Conservation (phyloP, 73 alveolate genomes). For the Paramecium tetraurelia region DNA sequence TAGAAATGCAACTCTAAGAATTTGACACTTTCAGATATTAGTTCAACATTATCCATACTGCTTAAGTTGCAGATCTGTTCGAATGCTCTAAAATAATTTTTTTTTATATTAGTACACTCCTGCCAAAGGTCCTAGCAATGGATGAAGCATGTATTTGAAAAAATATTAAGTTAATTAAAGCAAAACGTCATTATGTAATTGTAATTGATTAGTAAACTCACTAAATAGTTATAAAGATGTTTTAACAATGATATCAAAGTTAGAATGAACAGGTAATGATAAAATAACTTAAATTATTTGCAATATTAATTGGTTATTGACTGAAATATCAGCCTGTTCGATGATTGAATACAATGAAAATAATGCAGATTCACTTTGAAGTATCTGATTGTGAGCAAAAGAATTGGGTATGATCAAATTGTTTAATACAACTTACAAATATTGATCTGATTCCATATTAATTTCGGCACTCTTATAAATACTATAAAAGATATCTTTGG, state of each 20-base stretch:
- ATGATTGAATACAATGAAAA: slow-evolving; percentile 30
- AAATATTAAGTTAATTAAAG: neutral
- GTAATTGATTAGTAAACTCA: neutral
- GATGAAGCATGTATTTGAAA: slow-evolving; percentile 1
- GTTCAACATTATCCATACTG: neutral
- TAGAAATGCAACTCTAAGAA: neutral
- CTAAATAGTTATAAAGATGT: neutral
- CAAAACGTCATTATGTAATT: neutral
- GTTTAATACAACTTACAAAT: neutral
- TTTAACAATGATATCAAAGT: neutral
- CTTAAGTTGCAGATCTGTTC: neutral
- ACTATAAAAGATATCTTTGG: slow-evolving; percentile 23
- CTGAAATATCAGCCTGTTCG: neutral
- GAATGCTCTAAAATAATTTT: neutral
- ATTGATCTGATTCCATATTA: neutral
- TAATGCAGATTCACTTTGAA: neutral
- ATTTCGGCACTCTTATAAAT: neutral
- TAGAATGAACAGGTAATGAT: neutral
- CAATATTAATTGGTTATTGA: neutral
- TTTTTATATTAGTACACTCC: neutral
- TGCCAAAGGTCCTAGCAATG: neutral
- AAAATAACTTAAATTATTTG: neutral
- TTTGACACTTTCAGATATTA: neutral
- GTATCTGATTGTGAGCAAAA: neutral
- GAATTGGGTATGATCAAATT: neutral